Conservation (phyloP, 305 asterid genomes). For the Fraxinus platypoda region DNA sequence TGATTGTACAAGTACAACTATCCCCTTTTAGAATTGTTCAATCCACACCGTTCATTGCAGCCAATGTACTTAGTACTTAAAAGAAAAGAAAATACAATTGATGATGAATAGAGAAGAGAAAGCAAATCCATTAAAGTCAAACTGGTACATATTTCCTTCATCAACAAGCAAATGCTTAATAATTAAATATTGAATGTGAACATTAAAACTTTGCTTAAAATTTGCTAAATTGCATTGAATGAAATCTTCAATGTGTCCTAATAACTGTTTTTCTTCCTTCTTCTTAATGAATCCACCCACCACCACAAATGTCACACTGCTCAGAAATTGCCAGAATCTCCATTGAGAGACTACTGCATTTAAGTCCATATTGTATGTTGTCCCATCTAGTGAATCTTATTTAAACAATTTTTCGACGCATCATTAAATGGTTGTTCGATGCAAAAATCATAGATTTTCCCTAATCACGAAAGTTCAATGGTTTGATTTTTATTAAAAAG, state of each 20-base stretch:
- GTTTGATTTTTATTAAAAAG: neutral
- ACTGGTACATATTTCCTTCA: slow-evolving; percentile 26
- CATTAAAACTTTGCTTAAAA: neutral
- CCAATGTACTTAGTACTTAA: neutral
- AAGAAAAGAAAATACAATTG: neutral
- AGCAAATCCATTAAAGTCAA: neutral
- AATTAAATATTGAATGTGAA: slow-evolving; percentile 7
- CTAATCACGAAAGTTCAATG: neutral
- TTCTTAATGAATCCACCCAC: slow-evolving; percentile 33
- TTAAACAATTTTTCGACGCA: neutral
- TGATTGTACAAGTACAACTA: neutral
- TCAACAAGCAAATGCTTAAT: slow-evolving; percentile 20
- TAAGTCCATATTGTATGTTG: neutral
- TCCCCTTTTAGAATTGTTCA: neutral
- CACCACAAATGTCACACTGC: slow-evolving; percentile 6
- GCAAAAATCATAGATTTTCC: neutral
- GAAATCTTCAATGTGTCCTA: slow-evolving; percentile 10
- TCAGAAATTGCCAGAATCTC: neutral
- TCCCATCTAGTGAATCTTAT: neutral
- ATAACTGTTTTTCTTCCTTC: slow-evolving; percentile 7
- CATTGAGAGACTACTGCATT: neutral
- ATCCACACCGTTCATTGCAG: neutral
- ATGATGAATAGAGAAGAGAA: neutral
- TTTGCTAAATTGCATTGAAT: slow-evolving; percentile 3
- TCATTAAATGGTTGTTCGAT: neutral